A percentile compares a stretch with the other conserved stretches of the same genome.
phyloP scores from a whole-genome alignment of 2,329 filamentous ascomycete species.

The Neonectria faginata region DNA sequence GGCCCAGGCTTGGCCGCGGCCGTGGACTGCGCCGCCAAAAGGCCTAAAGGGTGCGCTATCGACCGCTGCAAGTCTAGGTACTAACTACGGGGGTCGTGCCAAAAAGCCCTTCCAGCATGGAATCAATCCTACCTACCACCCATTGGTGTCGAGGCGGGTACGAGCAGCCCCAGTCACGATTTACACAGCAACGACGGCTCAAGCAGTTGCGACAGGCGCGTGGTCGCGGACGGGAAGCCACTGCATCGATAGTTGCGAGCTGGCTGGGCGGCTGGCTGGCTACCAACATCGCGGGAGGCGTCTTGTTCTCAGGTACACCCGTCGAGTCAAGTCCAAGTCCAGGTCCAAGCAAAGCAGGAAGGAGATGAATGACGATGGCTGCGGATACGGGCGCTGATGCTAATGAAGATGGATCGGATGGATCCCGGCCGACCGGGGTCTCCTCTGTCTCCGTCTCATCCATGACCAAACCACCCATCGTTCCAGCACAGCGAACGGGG shows the following conservation, averaged over 20 bases:
- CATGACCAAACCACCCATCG: conserved; percentile 11
- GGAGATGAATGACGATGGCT: conserved; percentile 18
- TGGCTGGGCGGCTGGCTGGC: conserved; percentile 9
- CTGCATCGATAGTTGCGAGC: conserved; percentile 9
- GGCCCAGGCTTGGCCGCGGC: conserved; percentile 24
- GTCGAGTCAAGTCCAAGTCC: not conserved
- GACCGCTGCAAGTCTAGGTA: conserved; percentile 1
- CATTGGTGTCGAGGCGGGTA: not conserved
- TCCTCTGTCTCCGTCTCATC: conserved; percentile 2
- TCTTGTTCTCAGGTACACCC: conserved; percentile 18
- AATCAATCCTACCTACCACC: not conserved
- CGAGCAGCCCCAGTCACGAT: not conserved
- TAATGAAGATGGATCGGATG: conserved; percentile 20
- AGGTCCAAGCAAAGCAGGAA: not conserved
- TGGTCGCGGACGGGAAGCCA: not conserved
- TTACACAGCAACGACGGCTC: not conserved
- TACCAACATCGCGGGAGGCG: conserved; percentile 15
- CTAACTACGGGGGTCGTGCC: too few species aligned
- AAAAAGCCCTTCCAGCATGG: not conserved
- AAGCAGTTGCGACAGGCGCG: not conserved
- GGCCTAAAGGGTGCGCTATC: conserved; percentile 3
- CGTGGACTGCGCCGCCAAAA: conserved; percentile 4
- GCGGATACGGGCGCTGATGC: conserved; percentile 4
- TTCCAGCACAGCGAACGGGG: conserved; percentile 29
- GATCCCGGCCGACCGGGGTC: conserved; percentile 11